Conservation (phyloP, 2,329 filamentous ascomycete genomes). For the Chlorencoelia australis region DNA sequence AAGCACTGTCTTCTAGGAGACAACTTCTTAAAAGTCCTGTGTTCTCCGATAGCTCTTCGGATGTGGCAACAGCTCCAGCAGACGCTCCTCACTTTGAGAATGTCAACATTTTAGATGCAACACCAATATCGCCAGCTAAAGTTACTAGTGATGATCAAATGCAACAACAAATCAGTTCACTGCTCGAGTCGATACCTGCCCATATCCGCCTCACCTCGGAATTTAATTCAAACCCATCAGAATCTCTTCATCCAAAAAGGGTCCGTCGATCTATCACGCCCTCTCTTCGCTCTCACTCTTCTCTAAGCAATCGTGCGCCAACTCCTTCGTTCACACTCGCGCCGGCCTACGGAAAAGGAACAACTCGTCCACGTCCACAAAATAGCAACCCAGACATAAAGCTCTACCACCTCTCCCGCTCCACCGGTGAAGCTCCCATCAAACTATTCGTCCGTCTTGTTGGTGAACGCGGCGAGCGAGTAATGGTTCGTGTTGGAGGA, state of each 20-base stretch:
- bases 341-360: conserved; percentile 41
- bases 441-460: conserved; percentile 92
- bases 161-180: conserved; percentile 69
- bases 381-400: conserved; percentile 66
- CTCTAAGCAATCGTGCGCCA: conserved; percentile 34
- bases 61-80: conserved; percentile 8
- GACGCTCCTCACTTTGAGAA: conserved; percentile 20
- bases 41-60: conserved; percentile 9
- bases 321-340: conserved; percentile 62
- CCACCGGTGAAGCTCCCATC: conserved; percentile 76
- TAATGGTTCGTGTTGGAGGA: conserved; percentile 96
- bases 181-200: conserved; percentile 67
- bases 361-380: conserved; percentile 36
- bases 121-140: conserved; percentile 15
- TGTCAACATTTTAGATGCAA: conserved; percentile 16
- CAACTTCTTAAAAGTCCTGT: conserved; percentile 14
- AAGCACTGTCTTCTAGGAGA: conserved; percentile 6
- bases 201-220: conserved; percentile 63
- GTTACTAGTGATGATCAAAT: conserved; percentile 51
- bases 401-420: conserved; percentile 81
- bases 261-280: conserved; percentile 26
- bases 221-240: conserved; percentile 28
- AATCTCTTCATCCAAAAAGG: conserved; percentile 25
- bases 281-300: conserved; percentile 17
- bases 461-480: conserved; percentile 78